Percentiles rank a stretch among this genome's conserved stretches.
Conservation (phyloP, 2,329 filamentous ascomycete genomes). For the Clarireedia paspali region DNA sequence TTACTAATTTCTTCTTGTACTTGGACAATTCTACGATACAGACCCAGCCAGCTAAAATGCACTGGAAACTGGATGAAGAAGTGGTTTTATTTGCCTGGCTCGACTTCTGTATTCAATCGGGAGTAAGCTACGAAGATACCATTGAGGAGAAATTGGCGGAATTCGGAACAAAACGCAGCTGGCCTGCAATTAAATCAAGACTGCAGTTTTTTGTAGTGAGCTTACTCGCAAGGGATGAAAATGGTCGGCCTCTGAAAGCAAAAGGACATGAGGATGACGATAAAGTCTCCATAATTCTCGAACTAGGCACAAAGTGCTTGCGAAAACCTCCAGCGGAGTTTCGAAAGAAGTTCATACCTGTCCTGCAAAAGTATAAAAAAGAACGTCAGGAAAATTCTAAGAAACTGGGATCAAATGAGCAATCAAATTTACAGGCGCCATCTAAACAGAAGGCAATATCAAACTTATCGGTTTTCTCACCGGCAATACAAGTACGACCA, state of each 20-base stretch:
- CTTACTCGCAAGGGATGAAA: neutral
- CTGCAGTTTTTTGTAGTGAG: rapidly evolving
- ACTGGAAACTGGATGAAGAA: neutral
- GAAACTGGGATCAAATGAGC: too few relatives aligned
- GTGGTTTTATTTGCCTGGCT: constrained; percentile 8
- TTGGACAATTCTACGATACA: neutral
- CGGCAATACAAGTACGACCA: neutral
- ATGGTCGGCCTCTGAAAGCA: too few relatives aligned
- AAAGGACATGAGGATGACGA: too few relatives aligned
- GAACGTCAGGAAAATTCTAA: too few relatives aligned
- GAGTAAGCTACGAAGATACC: neutral
- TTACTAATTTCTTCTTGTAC: neutral
- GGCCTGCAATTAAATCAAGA: neutral
- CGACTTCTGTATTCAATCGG: neutral
- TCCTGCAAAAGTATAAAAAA: too few relatives aligned
- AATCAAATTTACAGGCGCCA: too few relatives aligned
- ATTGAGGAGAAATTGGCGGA: neutral
- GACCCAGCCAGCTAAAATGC: neutral
- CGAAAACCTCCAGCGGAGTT: too few relatives aligned
- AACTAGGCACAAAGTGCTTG: too few relatives aligned
- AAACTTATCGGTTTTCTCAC: neutral
- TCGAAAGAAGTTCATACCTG: too few relatives aligned
- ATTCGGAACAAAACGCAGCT: neutral
- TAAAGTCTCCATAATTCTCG: too few relatives aligned
- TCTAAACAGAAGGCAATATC: too few relatives aligned